Conservation (phyloP, 305 asterid genomes). For the Coffea humblotiana region DNA sequence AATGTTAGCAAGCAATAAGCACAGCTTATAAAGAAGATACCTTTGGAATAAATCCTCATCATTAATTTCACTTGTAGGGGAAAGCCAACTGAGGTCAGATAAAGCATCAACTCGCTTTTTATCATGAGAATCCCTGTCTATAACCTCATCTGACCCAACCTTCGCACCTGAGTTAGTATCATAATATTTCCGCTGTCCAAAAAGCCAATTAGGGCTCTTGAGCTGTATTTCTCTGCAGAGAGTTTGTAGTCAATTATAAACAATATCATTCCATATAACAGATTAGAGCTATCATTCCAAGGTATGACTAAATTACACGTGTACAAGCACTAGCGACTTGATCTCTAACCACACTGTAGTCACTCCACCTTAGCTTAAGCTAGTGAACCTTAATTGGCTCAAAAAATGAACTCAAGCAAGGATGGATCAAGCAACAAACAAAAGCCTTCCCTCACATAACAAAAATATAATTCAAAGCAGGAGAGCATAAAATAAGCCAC, state of each 20-base stretch:
- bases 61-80: constrained; percentile 56
- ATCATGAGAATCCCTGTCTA: constrained; percentile 46
- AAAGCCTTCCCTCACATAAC: too few relatives aligned
- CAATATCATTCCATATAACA: background rate
- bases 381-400: too few relatives aligned
- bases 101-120: constrained; percentile 54
- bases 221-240: constrained; percentile 88
- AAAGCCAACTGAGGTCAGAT: constrained; percentile 67
- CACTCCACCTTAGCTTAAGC: too few relatives aligned
- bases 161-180: constrained; percentile 53
- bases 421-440: too few relatives aligned
- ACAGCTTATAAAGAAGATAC: constrained; percentile 40
- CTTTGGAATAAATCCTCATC: constrained; percentile 84
- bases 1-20: constrained; percentile 2
- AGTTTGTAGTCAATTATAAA: constrained; percentile 13
- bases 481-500: too few relatives aligned
- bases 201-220: constrained; percentile 97
- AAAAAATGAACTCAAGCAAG: too few relatives aligned
- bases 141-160: constrained; percentile 44
- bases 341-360: too few relatives aligned
- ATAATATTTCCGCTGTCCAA: constrained; percentile 89
- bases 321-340: background rate
- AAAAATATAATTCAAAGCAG: too few relatives aligned
- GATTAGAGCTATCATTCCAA: background rate
- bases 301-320: background rate